phyloP scores from a whole-genome alignment of 2,329 filamentous ascomycete species.

The Colletotrichum truncatum region DNA sequence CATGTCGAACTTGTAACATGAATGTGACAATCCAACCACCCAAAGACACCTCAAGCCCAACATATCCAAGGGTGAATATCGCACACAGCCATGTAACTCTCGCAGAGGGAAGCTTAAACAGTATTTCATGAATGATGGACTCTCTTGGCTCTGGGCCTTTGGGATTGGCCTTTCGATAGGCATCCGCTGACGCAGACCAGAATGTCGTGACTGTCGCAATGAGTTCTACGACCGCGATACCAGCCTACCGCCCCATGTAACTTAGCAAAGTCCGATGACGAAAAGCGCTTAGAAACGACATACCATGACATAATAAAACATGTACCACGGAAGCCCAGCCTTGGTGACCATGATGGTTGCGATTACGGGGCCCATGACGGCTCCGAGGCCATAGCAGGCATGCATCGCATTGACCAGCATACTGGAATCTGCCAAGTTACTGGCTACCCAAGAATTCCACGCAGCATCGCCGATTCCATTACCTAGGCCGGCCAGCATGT shows the following conservation, averaged over 20 bases:
- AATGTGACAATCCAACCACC: constrained; percentile 85
- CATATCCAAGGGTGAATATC: constrained; percentile 79
- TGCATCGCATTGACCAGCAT: constrained; percentile 78
- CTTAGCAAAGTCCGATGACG: not conserved
- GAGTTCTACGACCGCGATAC: constrained; percentile 64
- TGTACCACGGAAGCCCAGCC: constrained; percentile 68
- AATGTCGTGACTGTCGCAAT: constrained; percentile 63
- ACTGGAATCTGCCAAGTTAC: constrained; percentile 75
- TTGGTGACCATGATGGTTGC: constrained; percentile 78
- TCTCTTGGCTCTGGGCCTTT: not conserved
- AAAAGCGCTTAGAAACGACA: constrained; percentile 37
- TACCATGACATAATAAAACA: constrained; percentile 78
- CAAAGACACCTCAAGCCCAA: constrained; percentile 79
- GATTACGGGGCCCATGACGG: constrained; percentile 73
- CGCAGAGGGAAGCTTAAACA: not conserved
- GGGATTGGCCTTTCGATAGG: constrained; percentile 55
- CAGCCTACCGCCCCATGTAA: constrained; percentile 48
- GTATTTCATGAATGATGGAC: not conserved
- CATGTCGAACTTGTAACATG: constrained; percentile 80
- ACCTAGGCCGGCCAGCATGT: constrained; percentile 74
- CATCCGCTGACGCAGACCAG: constrained; percentile 67
- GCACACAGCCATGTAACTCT: constrained; percentile 71
- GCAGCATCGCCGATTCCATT: constrained; percentile 72
- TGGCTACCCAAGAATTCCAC: constrained; percentile 69
- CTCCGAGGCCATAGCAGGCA: constrained; percentile 76